Base-by-base conservation (phyloP, 1,139 yeast genomes). In the Kurtzmaniella quercitrusa region DNA sequence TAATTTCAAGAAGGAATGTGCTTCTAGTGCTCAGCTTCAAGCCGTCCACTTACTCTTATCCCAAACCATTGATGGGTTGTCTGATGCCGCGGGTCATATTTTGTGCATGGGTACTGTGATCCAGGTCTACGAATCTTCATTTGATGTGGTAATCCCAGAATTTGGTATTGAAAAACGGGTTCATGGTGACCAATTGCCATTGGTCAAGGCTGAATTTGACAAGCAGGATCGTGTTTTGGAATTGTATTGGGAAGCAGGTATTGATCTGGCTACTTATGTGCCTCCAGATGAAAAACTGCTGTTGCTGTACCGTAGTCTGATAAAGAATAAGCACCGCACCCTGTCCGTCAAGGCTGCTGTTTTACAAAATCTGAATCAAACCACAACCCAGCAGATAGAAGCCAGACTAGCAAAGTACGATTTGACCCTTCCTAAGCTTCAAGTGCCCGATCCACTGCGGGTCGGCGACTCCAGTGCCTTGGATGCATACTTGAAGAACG, bases 151-250 rank as follows among this genome's bases (percentile, higher is more conserved):
- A 51, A 76, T 93, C 49, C 98, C 98, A 1, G 97, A 89, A 54
- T 85, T 91, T 66, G 98, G 98, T 37, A 88, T 93, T 53, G 98
- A 93, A 62, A 93, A 93, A 66, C 81, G 98, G 57, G 98, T 93
- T 23, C 98, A 93, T 57, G 97, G 98, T 37, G 98, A 93, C 65
- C 98, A 93, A 63, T 72, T 93, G 46, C 98, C 98, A 14, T 71
- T 93, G 49, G 82, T 80, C 21, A 90, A 90, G 63, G 98, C 98
- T 3, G 98, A 93, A 60, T 93, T 86, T 62, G 94, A 88, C 59
- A 85, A 84, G 57, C 60, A 62, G 23, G 72, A 77, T 31, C 75
- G 90, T 41, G 67, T 81, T 4, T 73, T 93, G 56, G 97, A 91
- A 61, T 70, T 93, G 42, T 90, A 78, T 60, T 93, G 98, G 98